A percentile compares a stretch with the other conserved stretches of the same genome.
Evolutionary conservation across 495 filamentous ascomycete genomes (phyloP).

Genomic region (Podospora comata): DNA sequence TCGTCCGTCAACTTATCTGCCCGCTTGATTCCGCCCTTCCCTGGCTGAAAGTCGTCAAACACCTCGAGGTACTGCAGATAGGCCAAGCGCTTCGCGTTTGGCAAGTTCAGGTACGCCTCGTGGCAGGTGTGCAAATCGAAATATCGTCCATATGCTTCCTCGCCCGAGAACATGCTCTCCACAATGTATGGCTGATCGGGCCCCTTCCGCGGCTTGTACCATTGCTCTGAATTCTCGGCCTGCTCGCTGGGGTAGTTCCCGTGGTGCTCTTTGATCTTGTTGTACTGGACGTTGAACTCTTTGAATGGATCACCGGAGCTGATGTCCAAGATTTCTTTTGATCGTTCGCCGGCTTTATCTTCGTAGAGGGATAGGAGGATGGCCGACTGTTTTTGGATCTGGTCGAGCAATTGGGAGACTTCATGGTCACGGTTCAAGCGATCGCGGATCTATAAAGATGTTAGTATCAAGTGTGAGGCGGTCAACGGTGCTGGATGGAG

Average conservation of each 20-base stretch:
- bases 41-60: slow-evolving; percentile 81
- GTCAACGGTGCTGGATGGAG: not conserved
- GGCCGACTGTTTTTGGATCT: slow-evolving; percentile 80
- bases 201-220: slow-evolving; percentile 68
- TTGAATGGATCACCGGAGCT: slow-evolving; percentile 86
- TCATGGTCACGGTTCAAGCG: slow-evolving; percentile 86
- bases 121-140: slow-evolving; percentile 82
- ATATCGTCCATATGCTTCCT: slow-evolving; percentile 87
- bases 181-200: slow-evolving; percentile 71
- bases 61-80: slow-evolving; percentile 89
- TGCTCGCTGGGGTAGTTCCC: slow-evolving; percentile 89
- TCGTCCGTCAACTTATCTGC: slow-evolving; percentile 82
- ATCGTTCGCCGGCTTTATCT: slow-evolving; percentile 66
- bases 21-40: slow-evolving; percentile 65
- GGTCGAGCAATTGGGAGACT: slow-evolving; percentile 76
- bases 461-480: slow-evolving; percentile 27
- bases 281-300: slow-evolving; percentile 83
- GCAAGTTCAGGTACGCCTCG: slow-evolving; percentile 86
- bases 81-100: slow-evolving; percentile 72
- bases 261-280: slow-evolving; percentile 80
- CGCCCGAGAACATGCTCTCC: slow-evolving; percentile 90
- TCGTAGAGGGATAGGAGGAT: slow-evolving; percentile 81
- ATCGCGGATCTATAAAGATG: slow-evolving; percentile 67
- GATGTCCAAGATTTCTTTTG: slow-evolving; percentile 78
- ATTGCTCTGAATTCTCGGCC: slow-evolving; percentile 89